Evolutionary conservation across 495 filamentous ascomycete species (phyloP).

Genomic region (Lasiosphaeria miniovina): DNA sequence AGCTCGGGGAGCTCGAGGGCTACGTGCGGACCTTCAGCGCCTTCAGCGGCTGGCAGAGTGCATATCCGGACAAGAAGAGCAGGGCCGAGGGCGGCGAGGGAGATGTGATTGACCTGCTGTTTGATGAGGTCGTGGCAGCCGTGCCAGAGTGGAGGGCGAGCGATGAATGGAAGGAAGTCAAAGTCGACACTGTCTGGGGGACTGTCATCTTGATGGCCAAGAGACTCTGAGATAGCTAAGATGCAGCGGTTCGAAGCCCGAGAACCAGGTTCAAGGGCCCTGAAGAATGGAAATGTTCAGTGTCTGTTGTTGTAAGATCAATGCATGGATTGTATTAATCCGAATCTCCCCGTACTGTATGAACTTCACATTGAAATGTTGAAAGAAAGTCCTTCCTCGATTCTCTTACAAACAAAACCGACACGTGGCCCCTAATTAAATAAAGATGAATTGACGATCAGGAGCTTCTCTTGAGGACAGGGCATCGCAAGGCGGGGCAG

Average conservation of each 20-base stretch:
- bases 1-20: constrained; percentile 51
- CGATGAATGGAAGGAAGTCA: constrained; percentile 47
- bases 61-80: constrained; percentile 42
- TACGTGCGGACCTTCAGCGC: constrained; percentile 57
- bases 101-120: constrained; percentile 56
- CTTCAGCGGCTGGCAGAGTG: constrained; percentile 53
- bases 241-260: background rate
- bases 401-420: no score
- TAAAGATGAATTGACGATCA: no score
- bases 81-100: constrained; percentile 47
- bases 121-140: constrained; percentile 46
- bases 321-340: no score
- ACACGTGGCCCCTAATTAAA: no score
- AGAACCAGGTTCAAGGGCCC: no score
- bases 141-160: constrained; percentile 50
- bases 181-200: constrained; percentile 54
- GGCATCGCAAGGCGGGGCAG: constrained; percentile 2
- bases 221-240: constrained; percentile 26
- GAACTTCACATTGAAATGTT: no score
- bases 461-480: background rate
- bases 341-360: no score
- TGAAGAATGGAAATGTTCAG: no score
- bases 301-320: no score
- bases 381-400: no score
- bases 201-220: constrained; percentile 53